phyloP scores from a whole-genome alignment of 1,284 basidiomycete species.

The Ganoderma lucidum region DNA sequence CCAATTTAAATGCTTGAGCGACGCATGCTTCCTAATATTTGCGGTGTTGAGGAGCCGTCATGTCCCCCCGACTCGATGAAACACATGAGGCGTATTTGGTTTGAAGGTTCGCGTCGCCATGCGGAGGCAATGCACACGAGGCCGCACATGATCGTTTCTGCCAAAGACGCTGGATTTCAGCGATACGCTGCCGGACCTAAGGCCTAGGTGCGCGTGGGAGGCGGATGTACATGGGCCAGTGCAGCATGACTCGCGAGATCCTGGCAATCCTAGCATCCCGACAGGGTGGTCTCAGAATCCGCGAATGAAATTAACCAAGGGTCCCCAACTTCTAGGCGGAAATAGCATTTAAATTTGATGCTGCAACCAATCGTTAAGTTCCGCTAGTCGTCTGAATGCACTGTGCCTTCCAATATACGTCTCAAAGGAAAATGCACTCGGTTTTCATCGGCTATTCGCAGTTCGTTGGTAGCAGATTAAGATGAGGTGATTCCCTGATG shows the following conservation, averaged over 20 bases:
- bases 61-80: neutral
- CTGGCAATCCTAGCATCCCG: neutral
- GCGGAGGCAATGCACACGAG: constrained; percentile 1
- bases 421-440: no score
- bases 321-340: neutral
- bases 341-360: neutral
- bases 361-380: neutral
- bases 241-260: neutral
- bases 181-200: neutral
- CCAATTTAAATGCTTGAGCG: neutral
- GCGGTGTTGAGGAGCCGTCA: neutral
- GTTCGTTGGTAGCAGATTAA: no score
- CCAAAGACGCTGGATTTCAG: neutral
- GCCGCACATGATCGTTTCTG: neutral
- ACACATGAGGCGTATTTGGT: neutral
- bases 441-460: no score
- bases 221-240: neutral
- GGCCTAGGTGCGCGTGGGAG: neutral
- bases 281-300: neutral
- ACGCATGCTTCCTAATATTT: neutral
- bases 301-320: neutral
- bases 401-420: neutral
- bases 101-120: neutral
- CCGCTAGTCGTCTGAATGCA: neutral
- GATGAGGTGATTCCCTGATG: no score